Evolutionary conservation across 495 filamentous ascomycete species (phyloP), one percentile per base, ranked within the genome.

Genomic region (Talaromyces wortmannii): DNA sequence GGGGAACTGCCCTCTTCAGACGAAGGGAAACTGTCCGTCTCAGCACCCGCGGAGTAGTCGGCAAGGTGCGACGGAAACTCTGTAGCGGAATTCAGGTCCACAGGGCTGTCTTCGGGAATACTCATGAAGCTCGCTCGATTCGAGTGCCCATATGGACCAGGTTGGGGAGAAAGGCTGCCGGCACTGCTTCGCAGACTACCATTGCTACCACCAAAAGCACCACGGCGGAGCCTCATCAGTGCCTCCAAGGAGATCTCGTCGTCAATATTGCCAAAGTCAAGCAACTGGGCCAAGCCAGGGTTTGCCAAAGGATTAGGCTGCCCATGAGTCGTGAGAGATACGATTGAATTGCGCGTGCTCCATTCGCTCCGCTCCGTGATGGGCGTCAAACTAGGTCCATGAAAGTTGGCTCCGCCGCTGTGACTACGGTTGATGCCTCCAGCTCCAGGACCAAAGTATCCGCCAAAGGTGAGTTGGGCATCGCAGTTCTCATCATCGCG

Each of bases 281-380:
- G 85, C 46, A 94, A 66, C 67, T 92, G 86, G 2, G 86, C 82
- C 45, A 92, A 66, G 0, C 83, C 86, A 0, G 88, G 85, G 58
- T 80, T 71, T 52, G 78, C 55, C 57, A 81, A 50, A 59, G 77
- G 59, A 67, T 70, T 70, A 13, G 67, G 74, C 55, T 66, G 74
- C 23, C 78, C 71, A 56, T 85, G 83, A 56, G 90, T 73, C 36
- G 78, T 79, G 33, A 90, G 68, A 31, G 81, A 86, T 76, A 94
- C 88, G 60, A 94, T 81, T 3, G 88, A 92, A 64, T 97, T 97
- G 50, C 95, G 83, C 49, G 94, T 96, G 43, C 89, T 94, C 75
- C 94, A 95, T 74, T 98, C 94, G 60, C 89, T 95, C 4, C 92
- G 83, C 69, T 98, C 94, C 0, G 92, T 97, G 58, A 98, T 98